phyloP scores from a whole-genome alignment of 495 filamentous ascomycete species.

The Poronia punctata region DNA sequence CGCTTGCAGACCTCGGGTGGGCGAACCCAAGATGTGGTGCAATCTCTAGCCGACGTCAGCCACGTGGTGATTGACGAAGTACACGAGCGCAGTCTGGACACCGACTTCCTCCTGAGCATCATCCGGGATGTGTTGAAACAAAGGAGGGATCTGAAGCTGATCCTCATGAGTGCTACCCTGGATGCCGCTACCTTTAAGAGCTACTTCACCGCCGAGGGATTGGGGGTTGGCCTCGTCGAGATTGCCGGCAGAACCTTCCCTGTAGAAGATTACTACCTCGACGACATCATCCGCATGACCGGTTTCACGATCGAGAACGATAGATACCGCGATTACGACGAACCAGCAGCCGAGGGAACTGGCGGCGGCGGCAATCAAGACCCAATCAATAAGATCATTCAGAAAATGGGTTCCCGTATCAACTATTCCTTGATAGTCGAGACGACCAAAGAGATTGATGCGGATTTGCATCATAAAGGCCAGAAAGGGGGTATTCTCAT shows the following conservation, averaged over 20 bases:
- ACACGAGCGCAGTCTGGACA: constrained; percentile 91
- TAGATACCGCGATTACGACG: constrained; percentile 25
- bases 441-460: constrained; percentile 72
- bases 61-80: constrained; percentile 97
- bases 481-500: constrained; percentile 83
- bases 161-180: constrained; percentile 97
- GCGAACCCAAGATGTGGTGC: constrained; percentile 65
- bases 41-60: constrained; percentile 78
- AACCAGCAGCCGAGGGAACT: constrained; percentile 22
- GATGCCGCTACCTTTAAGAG: constrained; percentile 79
- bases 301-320: constrained; percentile 51
- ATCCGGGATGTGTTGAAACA: constrained; percentile 73
- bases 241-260: constrained; percentile 88
- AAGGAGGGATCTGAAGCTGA: constrained; percentile 78
- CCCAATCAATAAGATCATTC: constrained; percentile 58
- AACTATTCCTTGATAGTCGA: constrained; percentile 86
- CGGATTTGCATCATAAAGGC: constrained; percentile 50
- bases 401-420: constrained; percentile 74
- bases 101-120: constrained; percentile 86
- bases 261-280: constrained; percentile 82
- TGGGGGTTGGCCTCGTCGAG: constrained; percentile 67
- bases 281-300: constrained; percentile 77
- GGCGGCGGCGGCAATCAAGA: constrained; percentile 30
- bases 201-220: constrained; percentile 66
- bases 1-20: constrained; percentile 82